Conservation (phyloP, 352 stramenopile genomes). For the Globisporangium echinulatum region DNA sequence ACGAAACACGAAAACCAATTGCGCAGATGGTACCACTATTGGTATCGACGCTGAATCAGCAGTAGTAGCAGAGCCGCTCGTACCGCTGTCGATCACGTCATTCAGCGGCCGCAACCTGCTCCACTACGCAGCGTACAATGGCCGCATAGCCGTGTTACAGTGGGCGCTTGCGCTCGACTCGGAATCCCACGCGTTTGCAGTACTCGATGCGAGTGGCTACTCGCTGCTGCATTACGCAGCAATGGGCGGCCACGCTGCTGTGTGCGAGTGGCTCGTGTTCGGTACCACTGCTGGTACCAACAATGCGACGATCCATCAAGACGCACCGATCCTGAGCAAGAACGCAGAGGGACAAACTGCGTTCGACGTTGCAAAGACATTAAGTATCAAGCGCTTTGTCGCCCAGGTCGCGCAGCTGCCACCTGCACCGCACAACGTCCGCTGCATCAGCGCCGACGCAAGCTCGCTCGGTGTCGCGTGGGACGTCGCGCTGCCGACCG, state of each 20-base stretch:
- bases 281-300: constrained; percentile 1
- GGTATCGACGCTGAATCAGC: no score
- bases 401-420: constrained; percentile 28
- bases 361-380: constrained; percentile 36
- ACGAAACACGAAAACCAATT: no score
- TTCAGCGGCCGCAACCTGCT: constrained; percentile 59
- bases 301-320: constrained; percentile 20
- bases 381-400: constrained; percentile 35
- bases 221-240: constrained; percentile 63
- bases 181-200: constrained; percentile 14
- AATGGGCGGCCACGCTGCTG: constrained; percentile 43
- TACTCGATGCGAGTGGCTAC: constrained; percentile 50
- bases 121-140: constrained; percentile 69
- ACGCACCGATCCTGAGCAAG: constrained; percentile 33
- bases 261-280: constrained; percentile 61
- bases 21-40: not conserved
- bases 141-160: constrained; percentile 33
- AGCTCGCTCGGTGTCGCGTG: constrained; percentile 51
- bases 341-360: constrained; percentile 38
- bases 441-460: constrained; percentile 44
- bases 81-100: constrained; percentile 39
- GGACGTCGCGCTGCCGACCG: constrained; percentile 27
- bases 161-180: constrained; percentile 29
- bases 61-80: not conserved
- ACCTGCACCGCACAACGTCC: constrained; percentile 22